Base-by-base conservation (phyloP, 441 rosid genomes). In the Biscutella laevigata region DNA sequence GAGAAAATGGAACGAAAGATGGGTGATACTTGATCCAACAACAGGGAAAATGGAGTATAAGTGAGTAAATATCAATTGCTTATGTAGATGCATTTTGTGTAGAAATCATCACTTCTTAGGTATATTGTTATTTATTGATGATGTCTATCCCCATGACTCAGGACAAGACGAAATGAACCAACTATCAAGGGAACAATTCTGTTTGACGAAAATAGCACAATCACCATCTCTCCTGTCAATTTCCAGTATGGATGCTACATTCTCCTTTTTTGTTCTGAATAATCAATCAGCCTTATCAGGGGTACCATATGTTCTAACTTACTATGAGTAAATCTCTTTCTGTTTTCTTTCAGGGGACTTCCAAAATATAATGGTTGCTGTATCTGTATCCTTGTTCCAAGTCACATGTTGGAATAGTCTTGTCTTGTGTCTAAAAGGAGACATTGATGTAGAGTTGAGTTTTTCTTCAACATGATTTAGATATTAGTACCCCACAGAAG, bases 41-140 rank as follows among this genome's bases (percentile, higher is more conserved):
- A 88, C 92, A 1, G 97, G 97, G 48, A 86, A 79, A 68, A 88
- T 88, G 95, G 97, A 92, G 53, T 92, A 92, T 77, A 92, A 88
- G 99, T 92, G 62, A 73, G 98, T 71, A 1, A 25, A n/a, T 24
- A 29, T 47, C 28, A 20, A 0, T 53, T 49, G n/a, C 27, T 19
- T 50, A 16, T 44, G 11, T 62, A 38, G 10, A n/a, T 25, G 17
- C 52, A 21, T 34, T 22, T 37, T 57, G 20, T 42, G 52, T 35
- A 3, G 27, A 28, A 40, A n/a, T 34, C 34, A 46, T 7, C 19
- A 15, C 37, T n/a, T 47, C 26, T 35, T 19, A 10, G 8, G 21
- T 51, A 5, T 19, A 5, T n/a, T 47, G n/a, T n/a, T 5, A 2
- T 7, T 6, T 15, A 7, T 15, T 30, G 5, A 4, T 64, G 22